A percentile compares a stretch with the other conserved stretches of the same genome.
phyloP scores from a whole-genome alignment of 257 asterid species.

The Cinchona pubescens region DNA sequence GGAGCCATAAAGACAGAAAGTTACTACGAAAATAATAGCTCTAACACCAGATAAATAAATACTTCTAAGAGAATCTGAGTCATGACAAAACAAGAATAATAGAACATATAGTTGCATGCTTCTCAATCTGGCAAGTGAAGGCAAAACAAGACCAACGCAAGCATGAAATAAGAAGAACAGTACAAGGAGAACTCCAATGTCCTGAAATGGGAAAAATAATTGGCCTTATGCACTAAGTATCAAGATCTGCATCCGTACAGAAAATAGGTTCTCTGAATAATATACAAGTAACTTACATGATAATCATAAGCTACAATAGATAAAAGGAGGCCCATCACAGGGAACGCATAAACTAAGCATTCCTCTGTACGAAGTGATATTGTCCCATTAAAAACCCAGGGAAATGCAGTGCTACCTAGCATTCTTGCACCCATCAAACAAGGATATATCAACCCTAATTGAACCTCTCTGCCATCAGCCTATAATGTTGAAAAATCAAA shows the following conservation, averaged over 20 bases:
- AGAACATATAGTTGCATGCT: conserved; percentile 53
- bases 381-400: conserved; percentile 69
- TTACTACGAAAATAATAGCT: conserved; percentile 4
- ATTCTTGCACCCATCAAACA: conserved; percentile 86
- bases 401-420: conserved; percentile 88
- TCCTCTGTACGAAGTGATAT: conserved; percentile 68
- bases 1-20: conserved; percentile 13
- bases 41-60: conserved; percentile 6
- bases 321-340: conserved; percentile 59
- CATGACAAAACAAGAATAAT: background rate
- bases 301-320: conserved; percentile 78
- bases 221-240: background rate
- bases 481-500: conserved; percentile 32
- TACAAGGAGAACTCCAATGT: conserved; percentile 60
- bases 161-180: conserved; percentile 74
- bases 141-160: conserved; percentile 69
- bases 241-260: conserved; percentile 2
- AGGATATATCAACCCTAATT: conserved; percentile 80
- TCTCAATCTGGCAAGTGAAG: conserved; percentile 92
- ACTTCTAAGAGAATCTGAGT: too few relatives aligned
- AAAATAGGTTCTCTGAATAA: conserved; percentile 2
- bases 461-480: conserved; percentile 95
- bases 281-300: conserved; percentile 52
- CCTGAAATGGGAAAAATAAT: conserved; percentile 53
- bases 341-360: conserved; percentile 48